Evolutionary conservation across 148 eudicot species (phyloP).

Genomic region (Rhododendron ovatum): DNA sequence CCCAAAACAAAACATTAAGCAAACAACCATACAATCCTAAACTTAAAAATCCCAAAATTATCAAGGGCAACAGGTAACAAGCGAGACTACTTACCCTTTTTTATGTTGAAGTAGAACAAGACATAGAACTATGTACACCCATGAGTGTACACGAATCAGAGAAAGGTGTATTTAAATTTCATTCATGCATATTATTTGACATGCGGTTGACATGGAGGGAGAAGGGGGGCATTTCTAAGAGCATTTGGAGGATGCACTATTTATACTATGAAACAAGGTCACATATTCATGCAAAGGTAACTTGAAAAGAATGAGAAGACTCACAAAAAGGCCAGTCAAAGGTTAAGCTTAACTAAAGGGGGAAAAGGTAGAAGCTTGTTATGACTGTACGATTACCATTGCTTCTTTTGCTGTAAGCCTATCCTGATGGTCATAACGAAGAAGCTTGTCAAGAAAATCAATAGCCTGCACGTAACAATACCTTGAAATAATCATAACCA

Average conservation of each 20-base stretch:
- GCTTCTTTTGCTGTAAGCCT: constrained; percentile 97
- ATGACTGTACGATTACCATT: constrained; percentile 53
- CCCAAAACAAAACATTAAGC: neutral
- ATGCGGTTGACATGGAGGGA: neutral
- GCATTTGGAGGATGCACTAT: neutral
- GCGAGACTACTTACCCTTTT: neutral
- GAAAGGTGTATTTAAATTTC: neutral
- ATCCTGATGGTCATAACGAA: constrained; percentile 96
- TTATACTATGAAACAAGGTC: neutral
- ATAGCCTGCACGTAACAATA: constrained; percentile 53
- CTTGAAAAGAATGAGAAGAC: neutral
- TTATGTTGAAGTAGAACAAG: neutral
- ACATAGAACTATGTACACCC: neutral
- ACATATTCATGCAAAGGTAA: neutral
- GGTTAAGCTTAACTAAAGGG: neutral
- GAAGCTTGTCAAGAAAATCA: constrained; percentile 95
- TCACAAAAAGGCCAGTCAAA: neutral
- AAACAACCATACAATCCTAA: neutral
- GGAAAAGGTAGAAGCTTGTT: neutral
- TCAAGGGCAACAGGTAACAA: neutral
- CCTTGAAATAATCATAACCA: constrained; percentile 1
- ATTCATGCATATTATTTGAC: neutral
- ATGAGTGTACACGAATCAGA: neutral
- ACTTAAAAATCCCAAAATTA: neutral
- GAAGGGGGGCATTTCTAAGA: neutral